These are phyloP conservation scores for Beta lomatogona DNA, from an alignment of 179 eudicot species.

Conservation along the genomic window DNA sequence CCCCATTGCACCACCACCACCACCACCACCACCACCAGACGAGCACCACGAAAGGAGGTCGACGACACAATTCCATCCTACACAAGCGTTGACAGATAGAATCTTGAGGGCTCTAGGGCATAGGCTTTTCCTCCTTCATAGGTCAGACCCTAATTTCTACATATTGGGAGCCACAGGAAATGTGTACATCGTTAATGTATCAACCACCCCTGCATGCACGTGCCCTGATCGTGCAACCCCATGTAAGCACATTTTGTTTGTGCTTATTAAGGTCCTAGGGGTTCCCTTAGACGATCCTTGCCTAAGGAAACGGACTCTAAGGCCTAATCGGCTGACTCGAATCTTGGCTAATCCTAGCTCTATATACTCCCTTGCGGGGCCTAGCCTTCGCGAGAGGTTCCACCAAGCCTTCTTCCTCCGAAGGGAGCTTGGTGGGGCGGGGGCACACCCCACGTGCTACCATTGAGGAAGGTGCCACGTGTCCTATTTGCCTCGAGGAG, in stretches of 20 bases:
- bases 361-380: conserved; percentile 47
- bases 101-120: conserved; percentile 63
- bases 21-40: not conserved
- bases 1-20: conserved; percentile 3
- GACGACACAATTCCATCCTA: conserved; percentile 26
- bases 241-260: conserved; percentile 85
- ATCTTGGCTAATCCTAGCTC: conserved; percentile 50
- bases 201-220: conserved; percentile 60
- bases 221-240: conserved; percentile 91
- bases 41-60: conserved; percentile 19
- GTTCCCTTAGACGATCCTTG: conserved; percentile 62
- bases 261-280: conserved; percentile 67
- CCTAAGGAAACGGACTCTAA: conserved; percentile 55
- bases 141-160: conserved; percentile 67
- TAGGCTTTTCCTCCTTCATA: conserved; percentile 73
- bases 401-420: conserved; percentile 47
- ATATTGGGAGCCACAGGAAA: conserved; percentile 83
- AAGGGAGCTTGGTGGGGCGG: conserved; percentile 22
- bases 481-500: conserved; percentile 91
- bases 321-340: conserved; percentile 61
- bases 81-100: conserved; percentile 59
- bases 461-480: conserved; percentile 50
- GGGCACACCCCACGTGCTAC: conserved; percentile 1
- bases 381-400: conserved; percentile 53
- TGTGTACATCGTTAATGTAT: conserved; percentile 68